Percentiles rank a stretch among this genome's conserved stretches.
Evolutionary conservation across 169 alveolate species (phyloP).

Genomic region (Sarcocystis neurona): DNA sequence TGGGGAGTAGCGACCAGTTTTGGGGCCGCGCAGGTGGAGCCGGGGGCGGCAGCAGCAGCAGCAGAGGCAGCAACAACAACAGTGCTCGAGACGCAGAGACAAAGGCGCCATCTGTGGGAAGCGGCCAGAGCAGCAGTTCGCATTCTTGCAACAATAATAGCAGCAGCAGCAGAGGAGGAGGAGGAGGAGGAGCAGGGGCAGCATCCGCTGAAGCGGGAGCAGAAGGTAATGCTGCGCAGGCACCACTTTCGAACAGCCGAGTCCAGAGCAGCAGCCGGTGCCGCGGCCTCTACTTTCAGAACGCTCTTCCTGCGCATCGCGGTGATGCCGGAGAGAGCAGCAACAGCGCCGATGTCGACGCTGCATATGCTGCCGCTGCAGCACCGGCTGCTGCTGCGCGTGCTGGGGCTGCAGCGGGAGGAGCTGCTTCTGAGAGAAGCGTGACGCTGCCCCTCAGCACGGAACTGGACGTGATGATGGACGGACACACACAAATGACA

Average conservation of each 20-base stretch:
- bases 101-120: constrained; percentile 10
- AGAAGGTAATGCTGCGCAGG: constrained; percentile 4
- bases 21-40: constrained; percentile 33
- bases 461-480: neutral
- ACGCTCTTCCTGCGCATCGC: no score
- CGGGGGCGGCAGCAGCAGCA: constrained; percentile 48
- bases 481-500: neutral
- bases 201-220: neutral
- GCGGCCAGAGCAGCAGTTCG: neutral
- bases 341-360: no score
- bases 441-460: neutral
- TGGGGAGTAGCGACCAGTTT: no score
- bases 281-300: neutral
- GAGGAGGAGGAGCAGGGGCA: neutral
- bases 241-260: neutral
- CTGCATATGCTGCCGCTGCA: neutral
- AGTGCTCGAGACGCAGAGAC: constrained; percentile 17
- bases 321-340: no score
- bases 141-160: constrained; percentile 38
- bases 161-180: constrained; percentile 40
- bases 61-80: constrained; percentile 39
- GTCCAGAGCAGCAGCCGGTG: neutral
- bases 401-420: neutral
- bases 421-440: neutral
- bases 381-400: neutral